phyloP scores from a whole-genome alignment of 2,329 filamentous ascomycete genomes.

The Aaosphaeria pasadenensis region DNA sequence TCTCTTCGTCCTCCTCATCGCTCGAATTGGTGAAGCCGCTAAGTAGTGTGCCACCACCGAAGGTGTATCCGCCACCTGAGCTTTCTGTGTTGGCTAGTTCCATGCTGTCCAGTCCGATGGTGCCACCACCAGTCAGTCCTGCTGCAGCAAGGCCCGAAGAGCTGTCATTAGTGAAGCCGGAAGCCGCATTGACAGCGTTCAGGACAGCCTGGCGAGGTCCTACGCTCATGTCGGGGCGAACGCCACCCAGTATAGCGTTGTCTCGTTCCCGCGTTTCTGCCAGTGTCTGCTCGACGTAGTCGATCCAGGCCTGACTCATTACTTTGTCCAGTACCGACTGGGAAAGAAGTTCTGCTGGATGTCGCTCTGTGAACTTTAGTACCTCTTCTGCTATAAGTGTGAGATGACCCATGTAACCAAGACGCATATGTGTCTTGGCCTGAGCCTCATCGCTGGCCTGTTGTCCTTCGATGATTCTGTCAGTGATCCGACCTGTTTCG shows the following conservation, averaged over 20 bases:
- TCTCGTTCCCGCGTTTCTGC: conserved; percentile 93
- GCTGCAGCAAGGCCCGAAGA: conserved; percentile 71
- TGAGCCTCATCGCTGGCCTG: conserved; percentile 83
- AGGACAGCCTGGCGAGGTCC: conserved; percentile 70
- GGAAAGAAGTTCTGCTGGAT: conserved; percentile 83
- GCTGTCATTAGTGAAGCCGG: conserved; percentile 50
- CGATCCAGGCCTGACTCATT: conserved; percentile 85
- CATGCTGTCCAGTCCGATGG: conserved; percentile 56
- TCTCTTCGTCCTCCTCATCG: conserved; percentile 94
- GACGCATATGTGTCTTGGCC: conserved; percentile 76
- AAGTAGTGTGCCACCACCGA: conserved; percentile 71
- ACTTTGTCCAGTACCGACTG: conserved; percentile 83
- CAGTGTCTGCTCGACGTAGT: conserved; percentile 89
- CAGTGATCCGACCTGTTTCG: conserved; percentile 83
- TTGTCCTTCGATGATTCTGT: conserved; percentile 89
- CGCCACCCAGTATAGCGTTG: conserved; percentile 95
- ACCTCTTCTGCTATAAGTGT: conserved; percentile 98
- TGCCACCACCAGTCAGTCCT: conserved; percentile 67
- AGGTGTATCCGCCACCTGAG: conserved; percentile 70
- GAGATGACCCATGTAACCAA: conserved; percentile 98
- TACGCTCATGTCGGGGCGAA: conserved; percentile 85
- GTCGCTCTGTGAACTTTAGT: conserved; percentile 94
- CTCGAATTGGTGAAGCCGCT: conserved; percentile 93
- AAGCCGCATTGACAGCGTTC: conserved; percentile 56
- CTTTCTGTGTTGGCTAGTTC: conserved; percentile 63